Conservation (phyloP, 257 asterid genomes). For the Lavandula angustifolia region DNA sequence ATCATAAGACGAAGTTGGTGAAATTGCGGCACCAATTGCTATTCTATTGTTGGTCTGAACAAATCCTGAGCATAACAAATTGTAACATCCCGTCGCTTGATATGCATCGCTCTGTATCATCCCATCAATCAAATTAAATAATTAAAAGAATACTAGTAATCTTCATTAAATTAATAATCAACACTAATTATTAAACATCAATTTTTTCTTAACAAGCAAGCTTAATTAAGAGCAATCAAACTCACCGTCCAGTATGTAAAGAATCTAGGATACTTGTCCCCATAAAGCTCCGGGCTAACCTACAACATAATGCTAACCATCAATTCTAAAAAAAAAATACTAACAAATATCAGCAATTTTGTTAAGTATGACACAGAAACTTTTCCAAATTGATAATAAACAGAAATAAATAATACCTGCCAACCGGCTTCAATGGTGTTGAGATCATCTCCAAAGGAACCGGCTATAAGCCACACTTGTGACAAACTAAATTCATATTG, state of each 20-base stretch:
- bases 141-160: no score
- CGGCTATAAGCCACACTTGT: slow-evolving; percentile 92
- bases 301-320: neutral
- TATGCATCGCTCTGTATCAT: neutral
- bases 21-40: neutral
- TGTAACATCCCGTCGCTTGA: neutral
- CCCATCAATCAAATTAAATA: no score
- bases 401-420: slow-evolving; percentile 56
- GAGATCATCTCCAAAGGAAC: slow-evolving; percentile 89
- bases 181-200: no score
- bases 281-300: slow-evolving; percentile 95
- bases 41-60: neutral
- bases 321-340: no score
- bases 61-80: neutral
- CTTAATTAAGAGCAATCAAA: neutral
- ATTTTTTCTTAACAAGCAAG: no score
- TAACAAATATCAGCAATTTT: no score
- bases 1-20: neutral
- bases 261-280: slow-evolving; percentile 82
- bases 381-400: no score
- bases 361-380: no score
- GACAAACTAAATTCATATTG: slow-evolving; percentile 81
- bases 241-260: slow-evolving; percentile 96
- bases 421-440: slow-evolving; percentile 99
- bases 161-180: no score